Base-by-base conservation (phyloP, 2,329 filamentous ascomycete species). In the Colletotrichum sp. region DNA sequence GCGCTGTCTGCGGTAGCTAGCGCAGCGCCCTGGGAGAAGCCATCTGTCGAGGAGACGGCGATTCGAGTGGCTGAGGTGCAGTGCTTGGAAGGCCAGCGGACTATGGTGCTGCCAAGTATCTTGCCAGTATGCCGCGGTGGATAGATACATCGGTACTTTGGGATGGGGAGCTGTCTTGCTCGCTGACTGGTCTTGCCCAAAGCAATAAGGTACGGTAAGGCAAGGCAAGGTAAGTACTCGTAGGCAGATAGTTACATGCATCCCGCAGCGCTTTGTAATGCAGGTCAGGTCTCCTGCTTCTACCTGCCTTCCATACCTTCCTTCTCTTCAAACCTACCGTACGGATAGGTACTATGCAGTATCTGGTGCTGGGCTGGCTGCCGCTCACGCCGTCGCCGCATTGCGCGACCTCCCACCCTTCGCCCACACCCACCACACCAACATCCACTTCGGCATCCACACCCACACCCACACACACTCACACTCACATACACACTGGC, bases 371-470 rank as follows among this genome's bases (percentile, higher is more conserved):
- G 39, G 39, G 18, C 39, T 49, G 39, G 68, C 49, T 75, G 60
- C 72, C 68, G 72, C 72, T 71, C 72, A 75, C 72, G 68, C 68
- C 55, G 70, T 76, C 73, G 70, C 70, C 70, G 73, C 70, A 73
- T 68, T 68, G 64, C 70, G 70, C 64, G 73, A 76, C 73, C 70
- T 76, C 64, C 57, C 73, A 76, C 73, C 70, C 70, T 75, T 68
- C n/a, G 30, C 55, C 69, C 69, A 73, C 73, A 34, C 70, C 71
- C 71, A 44, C n/a, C 44, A 52, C 44, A 52, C 44, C 44, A 52
- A 52, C 44, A 52, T 52, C 44, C 44, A 52, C 44, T 49, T 49
- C 44, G 44, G 44, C 52, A 57, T 67, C 72, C 68, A 62, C 55
- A 75, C 32, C 62, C 36, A 32, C 39, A 34, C 66, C 55, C 68